phyloP scores from a whole-genome alignment of 805 yeast genomes.

The Metahyphopichia silvanorum region DNA sequence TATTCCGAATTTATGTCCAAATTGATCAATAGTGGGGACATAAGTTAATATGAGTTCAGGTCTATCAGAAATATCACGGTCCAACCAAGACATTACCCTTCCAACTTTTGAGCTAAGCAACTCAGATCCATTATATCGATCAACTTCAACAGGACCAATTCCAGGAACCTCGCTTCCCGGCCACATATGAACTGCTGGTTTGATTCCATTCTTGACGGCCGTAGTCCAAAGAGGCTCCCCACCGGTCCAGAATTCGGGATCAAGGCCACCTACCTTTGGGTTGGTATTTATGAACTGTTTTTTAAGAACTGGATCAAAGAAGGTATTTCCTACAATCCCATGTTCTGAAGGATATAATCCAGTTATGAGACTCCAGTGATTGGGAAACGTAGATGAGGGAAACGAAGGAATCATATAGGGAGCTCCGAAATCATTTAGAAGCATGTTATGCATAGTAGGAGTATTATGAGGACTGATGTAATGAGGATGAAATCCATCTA shows the following conservation, averaged over 20 bases:
- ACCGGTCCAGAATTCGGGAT: conserved; percentile 70
- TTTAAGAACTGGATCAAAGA: conserved; percentile 57
- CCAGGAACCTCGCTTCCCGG: conserved; percentile 84
- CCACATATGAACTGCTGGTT: conserved; percentile 90
- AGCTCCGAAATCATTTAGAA: conserved; percentile 52
- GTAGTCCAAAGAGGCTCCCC: conserved; percentile 91
- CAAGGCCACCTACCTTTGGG: conserved; percentile 46
- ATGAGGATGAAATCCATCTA: conserved; percentile 92
- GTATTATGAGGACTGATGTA: conserved; percentile 64
- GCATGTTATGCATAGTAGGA: conserved; percentile 64
- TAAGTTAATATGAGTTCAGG: conserved; percentile 79
- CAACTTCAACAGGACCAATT: conserved; percentile 53
- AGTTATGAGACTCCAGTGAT: conserved; percentile 88
- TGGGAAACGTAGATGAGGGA: conserved; percentile 87
- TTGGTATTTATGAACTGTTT: conserved; percentile 64
- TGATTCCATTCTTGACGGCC: conserved; percentile 57
- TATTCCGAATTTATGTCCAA: conserved; percentile 73
- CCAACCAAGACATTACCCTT: conserved; percentile 68
- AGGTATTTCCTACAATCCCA: conserved; percentile 83
- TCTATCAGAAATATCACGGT: conserved; percentile 46
- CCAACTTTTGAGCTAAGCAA: conserved; percentile 51
- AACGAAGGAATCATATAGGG: conserved; percentile 87
- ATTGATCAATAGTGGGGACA: conserved; percentile 78
- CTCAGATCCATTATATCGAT: conserved; percentile 64
- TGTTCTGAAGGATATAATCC: conserved; percentile 82